Percentiles rank a stretch among this genome's conserved stretches.
These are phyloP conservation scores for Pulveroboletus sp. DNA, from an alignment of 768 basidiomycete genomes.

Conservation along the genomic window DNA sequence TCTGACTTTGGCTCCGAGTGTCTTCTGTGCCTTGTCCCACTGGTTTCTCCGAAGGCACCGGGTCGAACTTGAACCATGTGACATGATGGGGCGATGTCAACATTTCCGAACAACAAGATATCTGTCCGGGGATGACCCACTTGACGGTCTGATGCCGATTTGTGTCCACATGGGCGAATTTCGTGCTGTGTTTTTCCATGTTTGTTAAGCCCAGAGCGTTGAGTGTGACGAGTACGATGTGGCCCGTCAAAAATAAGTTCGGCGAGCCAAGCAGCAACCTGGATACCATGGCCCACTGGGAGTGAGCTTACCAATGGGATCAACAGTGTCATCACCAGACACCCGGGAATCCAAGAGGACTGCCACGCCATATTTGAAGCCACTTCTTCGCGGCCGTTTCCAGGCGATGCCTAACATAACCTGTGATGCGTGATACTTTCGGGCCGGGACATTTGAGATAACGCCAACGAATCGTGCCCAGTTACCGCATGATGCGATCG, in stretches of 20 bases:
- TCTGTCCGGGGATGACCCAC: neutral
- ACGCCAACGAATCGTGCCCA: neutral
- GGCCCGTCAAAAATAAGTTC: neutral
- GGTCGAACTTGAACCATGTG: no score
- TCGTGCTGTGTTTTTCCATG: neutral
- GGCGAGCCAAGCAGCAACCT: neutral
- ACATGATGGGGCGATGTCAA: no score
- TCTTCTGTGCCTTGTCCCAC: neutral
- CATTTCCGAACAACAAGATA: no score
- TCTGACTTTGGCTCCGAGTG: neutral
- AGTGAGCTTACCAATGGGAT: neutral
- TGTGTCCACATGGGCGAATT: neutral
- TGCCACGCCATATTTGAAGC: no score
- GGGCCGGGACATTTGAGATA: no score
- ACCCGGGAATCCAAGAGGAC: neutral
- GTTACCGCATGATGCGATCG: neutral
- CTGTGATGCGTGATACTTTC: neutral
- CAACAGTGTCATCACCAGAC: neutral
- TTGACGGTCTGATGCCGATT: conserved; percentile 8
- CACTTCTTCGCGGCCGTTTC: no score
- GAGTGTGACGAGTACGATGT: neutral
- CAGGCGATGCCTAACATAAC: neutral
- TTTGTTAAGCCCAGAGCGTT: neutral
- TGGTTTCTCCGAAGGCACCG: no score
- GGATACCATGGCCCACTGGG: neutral